phyloP scores from a whole-genome alignment of 805 yeast genomes.

The Spathaspora girioi region DNA sequence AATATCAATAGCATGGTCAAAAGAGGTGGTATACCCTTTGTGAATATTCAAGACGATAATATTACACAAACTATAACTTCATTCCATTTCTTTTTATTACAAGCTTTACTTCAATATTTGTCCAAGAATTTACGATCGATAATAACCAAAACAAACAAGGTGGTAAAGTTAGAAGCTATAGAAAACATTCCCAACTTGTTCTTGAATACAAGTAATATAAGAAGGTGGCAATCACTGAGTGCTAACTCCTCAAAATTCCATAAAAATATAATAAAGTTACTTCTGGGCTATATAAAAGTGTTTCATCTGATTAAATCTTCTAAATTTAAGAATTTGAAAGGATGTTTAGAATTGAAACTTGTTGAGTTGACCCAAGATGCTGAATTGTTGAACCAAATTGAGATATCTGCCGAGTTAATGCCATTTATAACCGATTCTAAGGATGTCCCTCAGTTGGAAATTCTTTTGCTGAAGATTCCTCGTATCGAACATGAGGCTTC shows the following conservation, averaged over 20 bases:
- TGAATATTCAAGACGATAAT: constrained; percentile 4
- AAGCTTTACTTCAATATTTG: constrained; percentile 20
- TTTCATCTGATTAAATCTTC: constrained; percentile 9
- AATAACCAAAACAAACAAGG: constrained; percentile 7
- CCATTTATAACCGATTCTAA: constrained; percentile 6
- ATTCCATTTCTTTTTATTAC: constrained; percentile 26
- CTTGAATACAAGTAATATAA: constrained; percentile 14
- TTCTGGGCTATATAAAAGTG: constrained; percentile 23
- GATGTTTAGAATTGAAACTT: constrained; percentile 11
- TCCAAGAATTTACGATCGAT: constrained; percentile 15
- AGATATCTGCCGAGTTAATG: constrained; percentile 2
- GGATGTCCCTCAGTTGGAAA: background rate
- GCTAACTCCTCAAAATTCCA: constrained; percentile 13
- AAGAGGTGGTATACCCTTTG: constrained; percentile 9
- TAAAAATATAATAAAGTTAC: constrained; percentile 20
- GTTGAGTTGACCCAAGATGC: constrained; percentile 8
- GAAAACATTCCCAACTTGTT: constrained; percentile 14
- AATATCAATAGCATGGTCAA: constrained; percentile 2
- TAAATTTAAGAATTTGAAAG: constrained; percentile 4
- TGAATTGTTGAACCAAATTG: constrained; percentile 4
- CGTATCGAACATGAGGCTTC: background rate
- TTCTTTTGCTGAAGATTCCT: background rate
- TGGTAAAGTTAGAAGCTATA: constrained; percentile 10
- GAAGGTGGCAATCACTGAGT: constrained; percentile 17
- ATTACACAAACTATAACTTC: constrained; percentile 16